These are phyloP conservation scores for Pterocarpus santalinus DNA, from an alignment of 306 rosid species.

Conservation along the genomic window DNA sequence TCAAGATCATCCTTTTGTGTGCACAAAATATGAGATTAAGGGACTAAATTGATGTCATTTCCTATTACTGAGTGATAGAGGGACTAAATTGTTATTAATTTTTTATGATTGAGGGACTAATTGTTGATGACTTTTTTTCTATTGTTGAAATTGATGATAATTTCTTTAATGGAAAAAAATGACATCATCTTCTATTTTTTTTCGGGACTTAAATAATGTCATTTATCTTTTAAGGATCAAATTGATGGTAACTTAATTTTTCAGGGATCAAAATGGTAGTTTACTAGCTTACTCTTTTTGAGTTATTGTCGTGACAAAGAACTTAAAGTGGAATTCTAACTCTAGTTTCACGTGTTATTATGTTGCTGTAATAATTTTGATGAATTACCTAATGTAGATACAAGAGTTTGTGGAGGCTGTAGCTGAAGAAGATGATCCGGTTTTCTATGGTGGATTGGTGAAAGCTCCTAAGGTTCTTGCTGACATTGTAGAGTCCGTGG, in stretches of 20 bases:
- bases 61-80: background rate
- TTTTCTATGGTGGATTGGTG: conserved; percentile 65
- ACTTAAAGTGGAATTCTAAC: background rate
- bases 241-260: no score
- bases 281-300: no score
- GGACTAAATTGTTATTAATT: background rate
- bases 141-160: no score
- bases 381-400: conserved; percentile 49
- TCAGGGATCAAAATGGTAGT: background rate
- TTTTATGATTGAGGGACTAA: no score
- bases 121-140: no score
- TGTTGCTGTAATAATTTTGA: background rate
- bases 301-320: background rate
- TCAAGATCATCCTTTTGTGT: background rate
- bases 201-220: background rate
- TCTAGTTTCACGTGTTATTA: background rate
- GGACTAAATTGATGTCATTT: background rate
- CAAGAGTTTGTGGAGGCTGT: conserved; percentile 62
- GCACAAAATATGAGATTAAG: background rate
- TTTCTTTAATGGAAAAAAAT: no score
- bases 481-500: conserved; percentile 82
- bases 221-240: background rate
- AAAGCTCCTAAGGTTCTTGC: conserved; percentile 95
- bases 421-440: conserved; percentile 44
- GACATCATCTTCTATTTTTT: background rate